phyloP scores from a whole-genome alignment of 176 grass and related monocot species.

The barley (Hordeum vulgare) region DNA sequence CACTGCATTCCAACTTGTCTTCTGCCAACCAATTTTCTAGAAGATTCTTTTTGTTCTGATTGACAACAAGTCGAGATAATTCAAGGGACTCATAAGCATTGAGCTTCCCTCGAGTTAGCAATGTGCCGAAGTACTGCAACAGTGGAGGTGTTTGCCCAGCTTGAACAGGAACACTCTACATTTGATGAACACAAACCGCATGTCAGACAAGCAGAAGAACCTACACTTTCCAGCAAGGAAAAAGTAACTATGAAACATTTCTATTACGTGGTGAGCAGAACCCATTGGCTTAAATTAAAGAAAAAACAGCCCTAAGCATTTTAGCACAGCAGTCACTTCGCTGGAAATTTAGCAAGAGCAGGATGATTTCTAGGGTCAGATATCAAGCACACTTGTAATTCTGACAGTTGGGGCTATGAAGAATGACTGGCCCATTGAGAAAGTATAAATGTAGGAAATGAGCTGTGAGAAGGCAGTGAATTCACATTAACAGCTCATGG shows the following conservation, averaged over 20 bases:
- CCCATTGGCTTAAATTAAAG: not conserved
- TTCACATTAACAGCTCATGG: not conserved
- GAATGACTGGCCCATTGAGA: not conserved
- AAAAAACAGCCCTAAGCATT: not conserved
- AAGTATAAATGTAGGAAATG: not conserved
- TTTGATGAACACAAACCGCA: slow-evolving; percentile 5
- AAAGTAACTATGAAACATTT: not conserved
- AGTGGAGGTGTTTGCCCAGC: slow-evolving; percentile 87
- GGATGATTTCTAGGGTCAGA: not conserved
- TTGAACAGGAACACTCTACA: slow-evolving; percentile 93
- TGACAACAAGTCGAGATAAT: slow-evolving; percentile 89
- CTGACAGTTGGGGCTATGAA: not conserved
- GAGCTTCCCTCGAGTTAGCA: slow-evolving; percentile 90
- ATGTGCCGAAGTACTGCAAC: slow-evolving; percentile 81
- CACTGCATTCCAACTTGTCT: slow-evolving; percentile 93
- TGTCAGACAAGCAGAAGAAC: not conserved
- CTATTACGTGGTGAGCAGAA: not conserved
- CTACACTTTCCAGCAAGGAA: not conserved
- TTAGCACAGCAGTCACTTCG: not conserved
- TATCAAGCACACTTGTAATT: not conserved
- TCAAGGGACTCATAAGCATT: slow-evolving; percentile 87
- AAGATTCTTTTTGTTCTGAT: slow-evolving; percentile 98
- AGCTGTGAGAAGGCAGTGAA: not conserved
- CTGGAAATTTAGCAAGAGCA: not conserved
- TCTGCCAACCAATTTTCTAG: slow-evolving; percentile 91